Base-by-base conservation (phyloP, 352 stramenopile species). In the Poterioochromonas sp. region DNA sequence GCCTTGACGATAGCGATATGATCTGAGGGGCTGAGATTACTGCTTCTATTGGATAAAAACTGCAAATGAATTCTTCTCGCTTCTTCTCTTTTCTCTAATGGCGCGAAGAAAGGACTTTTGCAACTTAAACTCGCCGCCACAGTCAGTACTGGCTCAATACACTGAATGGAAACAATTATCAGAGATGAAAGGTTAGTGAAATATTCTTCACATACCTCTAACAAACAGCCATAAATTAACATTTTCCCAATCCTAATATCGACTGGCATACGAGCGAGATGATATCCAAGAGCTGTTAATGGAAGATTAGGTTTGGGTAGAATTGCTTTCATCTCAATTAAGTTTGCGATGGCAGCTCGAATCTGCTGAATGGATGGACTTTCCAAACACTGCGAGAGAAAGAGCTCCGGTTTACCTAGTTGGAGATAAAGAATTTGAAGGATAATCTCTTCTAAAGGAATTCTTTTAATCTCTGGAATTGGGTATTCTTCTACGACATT, bases 221-320 rank as follows among this genome's bases (percentile, higher is more conserved):
- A 74, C 29, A 74, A 35, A 34, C 12, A 74, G 15, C 3, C 65
- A 54, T 74, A 74, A 54, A 74, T 54, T 39, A 74, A 35, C 65
- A 74, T 74, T 39, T 74, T 74, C 18, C 65, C 65, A 22, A 74
- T 34, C 29, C 65, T 34, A 26, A 74, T 37, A 58, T 74, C 65
- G 11, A 74, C 40, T 18, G 65, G 65, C 15, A 74, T 37, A 3
- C n/a, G 5, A 34, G 39, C 41, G 11, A 74, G 32, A 74, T 74
- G 65, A 58, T 58, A 74, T 26, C 65, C 65, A 26, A 74, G 32
- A 26, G 65, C 39, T 1, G 65, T 74, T 12, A 71, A 47, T 29
- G 62, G 62, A 5, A 71, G 41, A 41, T 20, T 22, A 5, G 15
- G 18, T 32, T 44, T 3, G 11, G 62, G 62, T 26, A 47, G 15